Conservation (phyloP, 2,329 filamentous ascomycete species). For the Aureobasidium sp. region DNA sequence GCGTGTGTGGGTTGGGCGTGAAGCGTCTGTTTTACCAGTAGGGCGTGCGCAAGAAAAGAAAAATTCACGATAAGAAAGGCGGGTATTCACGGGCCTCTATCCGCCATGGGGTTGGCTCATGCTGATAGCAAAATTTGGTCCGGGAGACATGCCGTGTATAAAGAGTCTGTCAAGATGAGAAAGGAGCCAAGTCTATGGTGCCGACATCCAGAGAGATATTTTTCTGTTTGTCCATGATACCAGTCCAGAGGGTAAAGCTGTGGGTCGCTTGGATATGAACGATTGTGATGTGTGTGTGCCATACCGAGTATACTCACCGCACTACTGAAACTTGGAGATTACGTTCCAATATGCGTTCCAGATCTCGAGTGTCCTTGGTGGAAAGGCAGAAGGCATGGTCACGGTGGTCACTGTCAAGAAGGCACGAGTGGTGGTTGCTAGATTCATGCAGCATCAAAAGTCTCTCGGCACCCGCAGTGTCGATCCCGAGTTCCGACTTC, state of each 20-base stretch:
- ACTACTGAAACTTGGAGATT: not conserved
- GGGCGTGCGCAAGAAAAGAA: conserved; percentile 6
- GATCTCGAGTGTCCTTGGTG: no score
- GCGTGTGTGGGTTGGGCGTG: conserved; percentile 11
- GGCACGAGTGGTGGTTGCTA: not conserved
- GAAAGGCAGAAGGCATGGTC: not conserved
- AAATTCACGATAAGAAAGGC: not conserved
- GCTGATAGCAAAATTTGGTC: not conserved
- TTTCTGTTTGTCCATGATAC: not conserved
- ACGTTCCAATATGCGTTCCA: not conserved
- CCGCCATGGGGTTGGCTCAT: not conserved
- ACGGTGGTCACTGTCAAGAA: not conserved
- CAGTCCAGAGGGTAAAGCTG: not conserved
- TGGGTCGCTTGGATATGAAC: not conserved
- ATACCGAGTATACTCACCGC: not conserved
- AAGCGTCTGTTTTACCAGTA: not conserved
- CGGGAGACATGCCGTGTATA: not conserved
- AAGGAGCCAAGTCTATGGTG: not conserved
- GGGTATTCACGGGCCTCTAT: conserved; percentile 1
- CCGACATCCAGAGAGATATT: not conserved
- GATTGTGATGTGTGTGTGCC: not conserved
- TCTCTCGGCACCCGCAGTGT: not conserved
- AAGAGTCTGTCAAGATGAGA: not conserved
- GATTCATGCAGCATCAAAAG: not conserved
- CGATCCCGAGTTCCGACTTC: not conserved